Evolutionary conservation across 2,329 filamentous ascomycete genomes (phyloP).

Genomic region (Stagonosporopsis rhizophila): DNA sequence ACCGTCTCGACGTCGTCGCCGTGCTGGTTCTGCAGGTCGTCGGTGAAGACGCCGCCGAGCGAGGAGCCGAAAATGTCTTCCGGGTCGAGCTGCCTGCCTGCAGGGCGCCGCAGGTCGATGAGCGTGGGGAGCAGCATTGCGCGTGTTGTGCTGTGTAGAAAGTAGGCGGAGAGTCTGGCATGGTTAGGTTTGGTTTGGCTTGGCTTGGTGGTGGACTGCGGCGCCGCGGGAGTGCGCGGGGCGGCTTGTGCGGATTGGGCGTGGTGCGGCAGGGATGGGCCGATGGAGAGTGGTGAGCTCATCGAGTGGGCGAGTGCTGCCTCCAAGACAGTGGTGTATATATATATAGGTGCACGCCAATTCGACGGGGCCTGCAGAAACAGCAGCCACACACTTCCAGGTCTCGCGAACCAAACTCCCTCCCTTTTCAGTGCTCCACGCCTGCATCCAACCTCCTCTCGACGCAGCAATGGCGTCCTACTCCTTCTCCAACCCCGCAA

Average conservation of each 20-base stretch:
- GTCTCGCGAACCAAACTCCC: too few relatives aligned
- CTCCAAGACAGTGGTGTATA: not conserved
- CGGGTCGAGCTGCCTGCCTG: slow-evolving; percentile 48
- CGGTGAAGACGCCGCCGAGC: slow-evolving; percentile 70
- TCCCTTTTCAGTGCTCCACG: too few relatives aligned
- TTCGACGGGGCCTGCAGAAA: not conserved
- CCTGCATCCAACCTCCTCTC: not conserved
- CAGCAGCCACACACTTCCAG: too few relatives aligned
- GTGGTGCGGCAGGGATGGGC: not conserved
- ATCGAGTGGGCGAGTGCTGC: slow-evolving; percentile 18
- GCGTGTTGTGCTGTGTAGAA: too few relatives aligned
- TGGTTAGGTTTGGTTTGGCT: too few relatives aligned
- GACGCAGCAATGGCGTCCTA: slow-evolving; percentile 54
- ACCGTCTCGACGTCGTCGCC: slow-evolving; percentile 64
- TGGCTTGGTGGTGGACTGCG: too few relatives aligned
- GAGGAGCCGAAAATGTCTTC: slow-evolving; percentile 68
- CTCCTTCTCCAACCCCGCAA: slow-evolving; percentile 67
- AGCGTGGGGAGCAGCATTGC: slow-evolving; percentile 40
- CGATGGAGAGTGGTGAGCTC: slow-evolving; percentile 24
- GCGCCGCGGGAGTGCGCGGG: slow-evolving; percentile 8
- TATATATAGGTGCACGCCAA: not conserved
- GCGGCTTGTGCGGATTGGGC: not conserved
- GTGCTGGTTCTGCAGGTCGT: slow-evolving; percentile 71
- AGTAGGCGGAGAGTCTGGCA: too few relatives aligned
- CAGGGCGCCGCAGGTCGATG: slow-evolving; percentile 38